Base-by-base conservation (phyloP, 1,284 basidiomycete genomes). In the Marasmius sp. region DNA sequence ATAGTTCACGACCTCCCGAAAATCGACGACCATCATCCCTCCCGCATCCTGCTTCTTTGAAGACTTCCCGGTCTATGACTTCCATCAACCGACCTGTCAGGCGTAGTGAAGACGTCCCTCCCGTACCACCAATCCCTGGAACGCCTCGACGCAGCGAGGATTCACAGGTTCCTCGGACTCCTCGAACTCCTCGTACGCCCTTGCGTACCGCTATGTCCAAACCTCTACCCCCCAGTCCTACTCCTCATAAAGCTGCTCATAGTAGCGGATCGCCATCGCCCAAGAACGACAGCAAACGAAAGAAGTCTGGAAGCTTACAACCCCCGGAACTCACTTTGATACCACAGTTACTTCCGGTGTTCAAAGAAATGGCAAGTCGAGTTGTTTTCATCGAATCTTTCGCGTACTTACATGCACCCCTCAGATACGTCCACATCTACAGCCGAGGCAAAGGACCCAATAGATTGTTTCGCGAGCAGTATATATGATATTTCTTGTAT, bases 331-430 rank as follows among this genome's bases (percentile, higher is more conserved):
- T 98, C 57, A 79, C 81, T 61, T 83, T 90, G 66, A 85, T 97
- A 61, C 88, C 91, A 22, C 82, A 86, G 64, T 72, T 98, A 27
- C 78, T 95, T 39, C 93, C 95, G 1, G 69, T 98, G 34, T 97
- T 97, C 72, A 85, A 91, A 52, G 95, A 97, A 76, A 87, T 96
- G 81, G 94, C 96, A 66, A 73, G 88, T 72, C 36, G 10, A 8
- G 6, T 38, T 27, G 16, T 49, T 6, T 47, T 1, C 20, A 4
- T 47, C n/a, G 20, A 2, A 7, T 47, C 16, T n/a, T 47, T 18
- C 45, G 2, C 16, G 16, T 14, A 11, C 9, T 10, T n/a, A 14
- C 45, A 18, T 6, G 20, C 45, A 20, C 20, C 20, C 43, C 16
- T 8, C 45, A 47, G 45, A 47, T 47, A n/a, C 45, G 45, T 47